phyloP scores from a whole-genome alignment of 306 rosid genomes.

The Erythrophleum fordii region DNA sequence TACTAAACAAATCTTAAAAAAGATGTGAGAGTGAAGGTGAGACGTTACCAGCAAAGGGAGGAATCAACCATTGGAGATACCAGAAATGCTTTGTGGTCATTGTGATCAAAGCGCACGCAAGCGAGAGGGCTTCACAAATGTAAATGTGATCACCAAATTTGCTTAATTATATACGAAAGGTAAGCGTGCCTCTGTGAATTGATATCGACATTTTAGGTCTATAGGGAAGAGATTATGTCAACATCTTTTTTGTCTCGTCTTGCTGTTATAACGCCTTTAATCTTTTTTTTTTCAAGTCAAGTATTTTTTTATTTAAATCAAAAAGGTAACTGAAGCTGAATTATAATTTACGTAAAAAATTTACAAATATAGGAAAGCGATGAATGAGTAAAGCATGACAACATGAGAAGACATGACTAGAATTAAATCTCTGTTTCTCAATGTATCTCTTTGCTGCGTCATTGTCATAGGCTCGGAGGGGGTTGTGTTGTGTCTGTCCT shows the following conservation, averaged over 20 bases:
- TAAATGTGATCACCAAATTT: neutral
- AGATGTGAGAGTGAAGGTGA: neutral
- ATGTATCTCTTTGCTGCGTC: neutral
- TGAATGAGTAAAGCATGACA: neutral
- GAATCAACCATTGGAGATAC: neutral
- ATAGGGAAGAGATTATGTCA: slow-evolving; percentile 54
- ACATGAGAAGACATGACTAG: neutral
- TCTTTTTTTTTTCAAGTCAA: no score
- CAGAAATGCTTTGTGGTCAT: neutral
- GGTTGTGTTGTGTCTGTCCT: neutral
- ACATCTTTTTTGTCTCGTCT: slow-evolving; percentile 43
- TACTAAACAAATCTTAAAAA: neutral
- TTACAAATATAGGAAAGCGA: neutral
- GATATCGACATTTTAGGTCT: slow-evolving; percentile 50
- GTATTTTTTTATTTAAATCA: neutral
- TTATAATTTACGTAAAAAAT: neutral
- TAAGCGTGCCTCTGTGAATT: slow-evolving; percentile 22
- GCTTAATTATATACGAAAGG: neutral
- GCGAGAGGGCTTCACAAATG: neutral
- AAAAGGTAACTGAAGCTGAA: no score
- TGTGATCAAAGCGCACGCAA: neutral
- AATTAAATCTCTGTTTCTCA: neutral
- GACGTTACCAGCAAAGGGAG: neutral
- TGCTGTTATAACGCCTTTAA: neutral
- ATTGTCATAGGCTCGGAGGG: neutral